Conservation (phyloP, 2,329 filamentous ascomycete species). For the Torrubiella hemipterigena region DNA sequence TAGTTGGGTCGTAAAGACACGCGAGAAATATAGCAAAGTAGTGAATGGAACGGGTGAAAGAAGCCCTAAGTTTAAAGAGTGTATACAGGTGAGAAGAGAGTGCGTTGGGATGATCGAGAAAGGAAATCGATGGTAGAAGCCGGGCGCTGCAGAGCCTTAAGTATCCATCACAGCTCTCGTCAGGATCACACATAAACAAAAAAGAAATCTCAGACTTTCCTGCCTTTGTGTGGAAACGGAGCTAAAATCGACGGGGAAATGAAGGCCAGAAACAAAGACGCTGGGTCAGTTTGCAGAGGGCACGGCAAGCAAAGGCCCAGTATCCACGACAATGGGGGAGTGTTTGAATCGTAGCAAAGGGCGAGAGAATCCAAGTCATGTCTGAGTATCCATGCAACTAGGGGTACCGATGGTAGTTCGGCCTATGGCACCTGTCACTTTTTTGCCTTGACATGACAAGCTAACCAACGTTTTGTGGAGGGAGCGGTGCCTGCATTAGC, state of each 20-base stretch:
- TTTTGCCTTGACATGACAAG: neutral
- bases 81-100: slow-evolving; percentile 7
- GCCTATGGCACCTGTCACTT: neutral
- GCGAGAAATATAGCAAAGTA: slow-evolving; percentile 6
- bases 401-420: no score
- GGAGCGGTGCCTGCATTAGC: neutral
- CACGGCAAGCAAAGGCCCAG: no score
- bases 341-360: no score
- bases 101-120: neutral
- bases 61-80: slow-evolving; percentile 1
- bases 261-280: slow-evolving; percentile 6
- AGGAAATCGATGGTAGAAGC: neutral
- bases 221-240: neutral
- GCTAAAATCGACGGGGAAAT: slow-evolving; percentile 6
- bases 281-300: no score
- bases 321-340: no score
- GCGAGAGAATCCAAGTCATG: no score
- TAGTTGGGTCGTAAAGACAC: slow-evolving; percentile 11
- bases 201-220: neutral
- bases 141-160: neutral
- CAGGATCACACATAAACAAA: neutral
- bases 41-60: slow-evolving; percentile 5
- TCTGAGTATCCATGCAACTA: no score
- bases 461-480: neutral
- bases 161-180: neutral